Percentiles rank a stretch among this genome's conserved stretches.
Evolutionary conservation across 495 filamentous ascomycete species (phyloP).

Genomic region (Parachaetomium inaequale): DNA sequence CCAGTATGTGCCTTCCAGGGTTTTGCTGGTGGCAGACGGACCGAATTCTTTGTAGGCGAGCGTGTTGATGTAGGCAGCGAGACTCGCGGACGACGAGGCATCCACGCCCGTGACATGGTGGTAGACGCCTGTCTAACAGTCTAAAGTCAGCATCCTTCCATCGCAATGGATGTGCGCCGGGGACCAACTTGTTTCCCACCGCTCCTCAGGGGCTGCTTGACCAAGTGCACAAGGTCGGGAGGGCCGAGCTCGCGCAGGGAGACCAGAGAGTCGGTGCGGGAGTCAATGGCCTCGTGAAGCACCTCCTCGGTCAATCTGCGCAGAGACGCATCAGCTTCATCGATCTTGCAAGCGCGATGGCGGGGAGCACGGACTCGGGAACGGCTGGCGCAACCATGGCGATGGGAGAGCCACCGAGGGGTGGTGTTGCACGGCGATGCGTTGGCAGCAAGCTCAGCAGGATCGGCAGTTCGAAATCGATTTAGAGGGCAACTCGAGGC

Average conservation of each 20-base stretch:
- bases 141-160: conserved; percentile 21
- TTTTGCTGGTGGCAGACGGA: conserved; percentile 73
- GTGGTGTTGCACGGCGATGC: conserved; percentile 2
- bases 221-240: conserved; percentile 89
- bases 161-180: neutral
- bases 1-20: conserved; percentile 92
- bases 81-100: conserved; percentile 92
- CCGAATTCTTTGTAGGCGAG: conserved; percentile 84
- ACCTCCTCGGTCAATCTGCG: conserved; percentile 85
- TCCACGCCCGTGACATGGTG: conserved; percentile 98
- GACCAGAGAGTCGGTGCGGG: conserved; percentile 80
- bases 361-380: conserved; percentile 65
- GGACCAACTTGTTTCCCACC: conserved; percentile 59
- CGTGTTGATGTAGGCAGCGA: conserved; percentile 97
- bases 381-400: conserved; percentile 86
- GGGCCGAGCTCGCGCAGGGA: conserved; percentile 88
- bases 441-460: neutral
- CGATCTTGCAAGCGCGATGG: conserved; percentile 9
- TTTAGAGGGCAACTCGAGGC: neutral
- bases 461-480: neutral
- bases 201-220: conserved; percentile 74
- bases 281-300: conserved; percentile 79
- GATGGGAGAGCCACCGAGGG: conserved; percentile 23
- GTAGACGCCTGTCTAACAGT: conserved; percentile 77
- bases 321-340: conserved; percentile 23